Evolutionary conservation across 2,329 filamentous ascomycete species (phyloP).

Genomic region (Pseudopithomyces chartarum): DNA sequence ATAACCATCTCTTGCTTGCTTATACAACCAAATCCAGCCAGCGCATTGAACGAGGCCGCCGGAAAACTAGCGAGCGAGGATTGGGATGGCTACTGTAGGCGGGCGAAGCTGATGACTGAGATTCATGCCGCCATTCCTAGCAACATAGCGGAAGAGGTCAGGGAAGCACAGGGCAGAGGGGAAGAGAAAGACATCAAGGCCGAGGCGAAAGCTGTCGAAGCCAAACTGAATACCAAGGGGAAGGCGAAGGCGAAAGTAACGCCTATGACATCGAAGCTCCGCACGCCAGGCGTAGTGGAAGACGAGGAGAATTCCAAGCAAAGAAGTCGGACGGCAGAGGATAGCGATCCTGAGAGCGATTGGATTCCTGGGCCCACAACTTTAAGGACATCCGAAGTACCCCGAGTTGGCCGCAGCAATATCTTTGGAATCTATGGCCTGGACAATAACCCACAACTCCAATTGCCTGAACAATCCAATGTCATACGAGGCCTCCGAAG

Average conservation of each 20-base stretch:
- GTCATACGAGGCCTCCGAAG: background rate
- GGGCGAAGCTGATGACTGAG: constrained; percentile 65
- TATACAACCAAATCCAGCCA: constrained; percentile 68
- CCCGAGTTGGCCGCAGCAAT: constrained; percentile 24
- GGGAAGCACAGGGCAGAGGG: constrained; percentile 60
- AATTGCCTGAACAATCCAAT: constrained; percentile 21
- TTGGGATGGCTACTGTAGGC: constrained; percentile 60
- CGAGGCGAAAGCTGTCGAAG: constrained; percentile 14
- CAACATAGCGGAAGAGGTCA: constrained; percentile 51
- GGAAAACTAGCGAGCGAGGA: constrained; percentile 62
- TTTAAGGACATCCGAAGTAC: constrained; percentile 20
- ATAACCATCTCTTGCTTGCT: constrained; percentile 65
- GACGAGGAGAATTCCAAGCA: constrained; percentile 40
- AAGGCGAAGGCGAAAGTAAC: constrained; percentile 29
- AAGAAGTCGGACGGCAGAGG: constrained; percentile 27
- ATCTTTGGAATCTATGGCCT: constrained; percentile 39
- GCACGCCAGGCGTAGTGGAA: constrained; percentile 24
- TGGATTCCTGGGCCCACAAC: constrained; percentile 40
- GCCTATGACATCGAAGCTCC: constrained; percentile 24
- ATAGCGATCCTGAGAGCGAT: constrained; percentile 41
- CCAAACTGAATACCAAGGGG: constrained; percentile 25
- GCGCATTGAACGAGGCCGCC: constrained; percentile 65
- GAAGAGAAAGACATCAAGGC: constrained; percentile 51
- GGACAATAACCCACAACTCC: constrained; percentile 25
- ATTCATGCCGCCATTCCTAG: constrained; percentile 63